These are phyloP conservation scores for Collariella sp. DNA, from an alignment of 495 filamentous ascomycete genomes.

Conservation along the genomic window DNA sequence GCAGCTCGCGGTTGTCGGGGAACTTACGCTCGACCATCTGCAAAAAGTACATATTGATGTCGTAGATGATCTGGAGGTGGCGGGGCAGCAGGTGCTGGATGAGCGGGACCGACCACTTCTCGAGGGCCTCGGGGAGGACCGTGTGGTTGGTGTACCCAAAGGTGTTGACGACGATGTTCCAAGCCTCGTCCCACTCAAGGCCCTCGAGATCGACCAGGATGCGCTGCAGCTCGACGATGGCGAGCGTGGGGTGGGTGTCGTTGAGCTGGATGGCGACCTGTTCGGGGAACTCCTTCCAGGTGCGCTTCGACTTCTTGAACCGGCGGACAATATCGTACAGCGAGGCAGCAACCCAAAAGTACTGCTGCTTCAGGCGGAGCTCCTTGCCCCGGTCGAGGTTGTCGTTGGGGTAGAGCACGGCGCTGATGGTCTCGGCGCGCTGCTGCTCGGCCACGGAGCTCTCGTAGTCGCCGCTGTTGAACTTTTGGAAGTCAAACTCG, in stretches of 20 bases:
- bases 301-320: constrained; percentile 91
- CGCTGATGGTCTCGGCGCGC: constrained; percentile 92
- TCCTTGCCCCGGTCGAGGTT: constrained; percentile 96
- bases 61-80: constrained; percentile 96
- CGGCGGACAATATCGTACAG: constrained; percentile 90
- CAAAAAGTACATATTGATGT: constrained; percentile 92
- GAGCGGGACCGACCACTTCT: constrained; percentile 96
- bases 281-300: constrained; percentile 88
- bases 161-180: constrained; percentile 60
- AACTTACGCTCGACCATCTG: constrained; percentile 82
- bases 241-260: constrained; percentile 93
- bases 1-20: constrained; percentile 79
- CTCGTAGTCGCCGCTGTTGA: constrained; percentile 97
- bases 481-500: constrained; percentile 99
- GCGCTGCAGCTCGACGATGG: constrained; percentile 88
- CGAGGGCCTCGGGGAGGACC: constrained; percentile 88
- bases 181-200: constrained; percentile 88
- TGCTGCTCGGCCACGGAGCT: constrained; percentile 95
- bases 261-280: constrained; percentile 97
- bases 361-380: constrained; percentile 95
- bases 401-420: constrained; percentile 95
- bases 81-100: constrained; percentile 88
- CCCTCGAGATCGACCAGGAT: constrained; percentile 86
- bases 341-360: constrained; percentile 98
- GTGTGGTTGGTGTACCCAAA: constrained; percentile 99